Conservation (phyloP, 1,284 basidiomycete genomes). For the Sanguinoderma infundibulare region DNA sequence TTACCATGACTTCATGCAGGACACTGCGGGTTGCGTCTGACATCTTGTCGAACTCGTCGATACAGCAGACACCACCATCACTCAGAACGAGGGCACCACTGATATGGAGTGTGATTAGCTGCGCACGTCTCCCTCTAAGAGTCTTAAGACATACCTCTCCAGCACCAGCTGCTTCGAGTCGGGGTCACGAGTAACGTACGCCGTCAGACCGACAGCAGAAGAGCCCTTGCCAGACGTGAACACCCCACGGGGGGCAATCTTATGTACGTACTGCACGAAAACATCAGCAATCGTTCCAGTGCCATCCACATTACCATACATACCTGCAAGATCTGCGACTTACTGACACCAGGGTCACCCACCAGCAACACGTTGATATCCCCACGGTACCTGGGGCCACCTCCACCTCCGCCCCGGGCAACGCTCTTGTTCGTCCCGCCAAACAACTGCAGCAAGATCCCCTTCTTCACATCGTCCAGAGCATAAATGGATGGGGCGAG, state of each 20-base stretch:
- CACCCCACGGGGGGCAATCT: slow-evolving; percentile 96
- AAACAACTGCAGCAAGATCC: slow-evolving; percentile 94
- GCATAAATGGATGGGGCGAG: slow-evolving; percentile 97
- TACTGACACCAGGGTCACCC: slow-evolving; percentile 97
- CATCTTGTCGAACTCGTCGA: slow-evolving; percentile 99
- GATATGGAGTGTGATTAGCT: slow-evolving; percentile 14
- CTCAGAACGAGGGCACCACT: slow-evolving; percentile 96
- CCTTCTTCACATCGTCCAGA: slow-evolving; percentile 99
- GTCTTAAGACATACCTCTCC: slow-evolving; percentile 80
- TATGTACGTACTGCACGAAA: slow-evolving; percentile 87
- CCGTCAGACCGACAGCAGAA: slow-evolving; percentile 97
- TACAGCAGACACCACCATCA: slow-evolving; percentile 98
- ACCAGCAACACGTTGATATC: slow-evolving; percentile 98
- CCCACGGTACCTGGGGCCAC: slow-evolving; percentile 94
- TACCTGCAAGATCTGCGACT: slow-evolving; percentile 92
- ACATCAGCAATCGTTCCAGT: not conserved
- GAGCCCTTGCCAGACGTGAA: slow-evolving; percentile 98
- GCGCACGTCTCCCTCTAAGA: no score
- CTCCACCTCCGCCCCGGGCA: slow-evolving; percentile 89
- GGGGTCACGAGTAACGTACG: slow-evolving; percentile 97
- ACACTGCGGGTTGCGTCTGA: slow-evolving; percentile 95
- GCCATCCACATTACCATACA: slow-evolving; percentile 26
- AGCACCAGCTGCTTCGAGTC: slow-evolving; percentile 98
- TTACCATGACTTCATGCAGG: slow-evolving; percentile 97
- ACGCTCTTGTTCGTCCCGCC: slow-evolving; percentile 98